Evolutionary conservation across 345 rosid species (phyloP), one percentile per base, ranked within the genome.

Genomic region (Linum tenue): DNA sequence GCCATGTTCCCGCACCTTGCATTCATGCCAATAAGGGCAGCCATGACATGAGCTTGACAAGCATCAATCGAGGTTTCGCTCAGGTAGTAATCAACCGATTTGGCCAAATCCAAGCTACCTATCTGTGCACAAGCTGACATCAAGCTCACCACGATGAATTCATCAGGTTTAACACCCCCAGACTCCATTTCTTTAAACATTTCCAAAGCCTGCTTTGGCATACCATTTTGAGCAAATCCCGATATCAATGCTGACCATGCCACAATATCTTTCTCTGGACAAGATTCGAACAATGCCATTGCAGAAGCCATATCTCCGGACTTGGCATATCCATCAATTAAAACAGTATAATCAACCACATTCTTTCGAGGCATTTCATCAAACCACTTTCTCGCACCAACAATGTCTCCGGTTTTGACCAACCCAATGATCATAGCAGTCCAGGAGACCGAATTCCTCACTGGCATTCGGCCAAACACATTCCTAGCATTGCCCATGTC

Each of bases 371-470:
- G 58, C 78, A 74, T 79, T 61, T 40, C 42, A 69, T 74, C 48
- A 62, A 73, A 76, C 43, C 65, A 7, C 55, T 48, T 38, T 3
- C 61, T 64, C 16, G 79, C 82, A 62, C 56, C 14, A 43, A 65
- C 67, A 51, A 79, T 73, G 53, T 59, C 73, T 38, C 70, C 70
- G 42, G 60, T 70, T 59, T 63, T 76, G 9, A 67, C 76, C 62
- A 61, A 79, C 22, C 80, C 78, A 0, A 35, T 70, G 55, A 70
- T 67, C 75, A 76, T 70, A 3, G 75, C 68, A 66, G 70, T 79
- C 82, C 77, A 73, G 1, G 79, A 70, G 57, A 78, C 68, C 17
- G 62, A 16, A 69, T 78, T 76, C 39, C 73, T 75, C 60, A 66
- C 76, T 17, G 31, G 71, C 75, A 79, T 76, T 66, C 55, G 77